Percentiles rank a stretch among this genome's conserved stretches.
Conservation (phyloP, 2,329 filamentous ascomycete species). For the Xylaria sp. region DNA sequence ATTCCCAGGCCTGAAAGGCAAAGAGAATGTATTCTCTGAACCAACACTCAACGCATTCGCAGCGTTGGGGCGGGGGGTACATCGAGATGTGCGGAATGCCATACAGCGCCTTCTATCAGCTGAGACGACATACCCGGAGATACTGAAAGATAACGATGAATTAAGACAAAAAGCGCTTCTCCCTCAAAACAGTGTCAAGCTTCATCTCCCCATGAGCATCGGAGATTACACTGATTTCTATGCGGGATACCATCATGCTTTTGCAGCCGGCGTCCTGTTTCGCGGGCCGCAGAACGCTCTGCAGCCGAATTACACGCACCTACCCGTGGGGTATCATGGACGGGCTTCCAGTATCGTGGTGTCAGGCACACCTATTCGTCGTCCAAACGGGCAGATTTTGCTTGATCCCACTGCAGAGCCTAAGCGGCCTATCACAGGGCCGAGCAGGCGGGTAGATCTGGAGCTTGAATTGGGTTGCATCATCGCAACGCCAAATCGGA, state of each 20-base stretch:
- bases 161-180: conserved; percentile 69
- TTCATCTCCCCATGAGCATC: conserved; percentile 79
- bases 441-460: conserved; percentile 76
- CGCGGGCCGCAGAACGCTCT: conserved; percentile 77
- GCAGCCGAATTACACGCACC: conserved; percentile 82
- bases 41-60: conserved; percentile 79
- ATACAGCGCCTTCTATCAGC: conserved; percentile 73
- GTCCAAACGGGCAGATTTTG: conserved; percentile 80
- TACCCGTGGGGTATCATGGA: conserved; percentile 86
- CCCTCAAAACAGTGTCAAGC: conserved; percentile 66
- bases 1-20: conserved; percentile 58
- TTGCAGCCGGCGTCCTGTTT: conserved; percentile 74
- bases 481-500: conserved; percentile 70
- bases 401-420: conserved; percentile 69
- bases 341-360: conserved; percentile 79
- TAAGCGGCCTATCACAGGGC: conserved; percentile 70
- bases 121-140: conserved; percentile 66
- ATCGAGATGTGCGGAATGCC: conserved; percentile 73
- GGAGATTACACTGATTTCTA: conserved; percentile 91
- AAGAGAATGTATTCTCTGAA: conserved; percentile 70
- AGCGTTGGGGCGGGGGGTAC: conserved; percentile 72
- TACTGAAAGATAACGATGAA: conserved; percentile 70
- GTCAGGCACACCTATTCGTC: conserved; percentile 76
- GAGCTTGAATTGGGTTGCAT: conserved; percentile 85
- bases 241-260: conserved; percentile 81